Conservation (phyloP, 495 filamentous ascomycete species). For the Xylaria nigripes region DNA sequence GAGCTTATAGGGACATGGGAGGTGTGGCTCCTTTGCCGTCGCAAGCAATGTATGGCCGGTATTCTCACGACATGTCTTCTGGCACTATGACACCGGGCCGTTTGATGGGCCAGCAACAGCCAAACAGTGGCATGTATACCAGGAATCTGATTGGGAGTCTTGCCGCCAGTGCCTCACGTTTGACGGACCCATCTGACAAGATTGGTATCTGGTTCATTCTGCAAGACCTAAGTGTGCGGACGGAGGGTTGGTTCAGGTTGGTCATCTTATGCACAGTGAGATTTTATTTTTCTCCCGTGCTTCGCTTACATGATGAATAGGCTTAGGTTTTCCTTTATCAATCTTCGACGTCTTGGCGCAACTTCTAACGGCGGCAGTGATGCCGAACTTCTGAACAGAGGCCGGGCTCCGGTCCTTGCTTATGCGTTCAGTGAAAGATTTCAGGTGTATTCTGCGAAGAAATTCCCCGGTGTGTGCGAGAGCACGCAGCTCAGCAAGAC, state of each 20-base stretch:
- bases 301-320: conserved; percentile 20
- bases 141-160: conserved; percentile 92
- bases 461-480: conserved; percentile 95
- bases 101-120: conserved; percentile 29
- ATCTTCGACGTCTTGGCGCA: conserved; percentile 52
- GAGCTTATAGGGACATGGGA: conserved; percentile 23
- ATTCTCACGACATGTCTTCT: conserved; percentile 25
- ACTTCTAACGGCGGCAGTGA: conserved; percentile 27
- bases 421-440: conserved; percentile 83
- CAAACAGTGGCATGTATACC: conserved; percentile 85
- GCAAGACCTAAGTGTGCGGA: conserved; percentile 89
- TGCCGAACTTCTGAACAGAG: conserved; percentile 54
- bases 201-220: conserved; percentile 96
- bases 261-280: conserved; percentile 13
- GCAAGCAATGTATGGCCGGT: conserved; percentile 27
- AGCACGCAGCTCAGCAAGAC: conserved; percentile 87
- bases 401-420: conserved; percentile 76
- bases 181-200: conserved; percentile 74
- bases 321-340: conserved; percentile 62
- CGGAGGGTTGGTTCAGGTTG: conserved; percentile 85
- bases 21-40: conserved; percentile 25
- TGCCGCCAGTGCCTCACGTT: conserved; percentile 78
- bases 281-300: not conserved
- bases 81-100: conserved; percentile 30
- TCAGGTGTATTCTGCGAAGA: conserved; percentile 93